phyloP scores from a whole-genome alignment of 106 monocot genomes.

The Acorus gramineus region DNA sequence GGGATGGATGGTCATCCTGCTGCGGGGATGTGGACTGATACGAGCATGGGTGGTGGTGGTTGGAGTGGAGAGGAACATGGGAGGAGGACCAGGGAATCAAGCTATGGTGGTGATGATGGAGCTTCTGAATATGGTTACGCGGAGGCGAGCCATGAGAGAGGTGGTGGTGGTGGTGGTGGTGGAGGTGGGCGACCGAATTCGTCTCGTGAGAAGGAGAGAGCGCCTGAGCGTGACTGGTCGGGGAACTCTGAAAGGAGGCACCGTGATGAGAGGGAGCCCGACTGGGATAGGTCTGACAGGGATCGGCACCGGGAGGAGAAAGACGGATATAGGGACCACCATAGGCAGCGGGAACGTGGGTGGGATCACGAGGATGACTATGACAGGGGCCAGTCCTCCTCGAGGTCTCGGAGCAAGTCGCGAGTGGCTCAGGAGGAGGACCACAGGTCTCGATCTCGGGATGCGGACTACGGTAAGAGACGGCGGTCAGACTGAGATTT shows the following conservation, averaged over 20 bases:
- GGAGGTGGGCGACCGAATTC: slow-evolving; percentile 21
- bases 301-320: slow-evolving; percentile 36
- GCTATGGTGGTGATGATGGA: slow-evolving; percentile 56
- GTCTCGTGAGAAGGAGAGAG: slow-evolving; percentile 44
- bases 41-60: slow-evolving; percentile 13
- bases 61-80: slow-evolving; percentile 42
- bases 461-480: slow-evolving; percentile 41
- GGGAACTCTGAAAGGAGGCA: slow-evolving; percentile 39
- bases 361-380: slow-evolving; percentile 23
- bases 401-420: slow-evolving; percentile 43
- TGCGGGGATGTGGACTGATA: slow-evolving; percentile 49
- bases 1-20: slow-evolving; percentile 29
- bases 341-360: slow-evolving; percentile 36
- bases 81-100: slow-evolving; percentile 34
- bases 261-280: slow-evolving; percentile 36
- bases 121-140: slow-evolving; percentile 51
- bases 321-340: slow-evolving; percentile 39
- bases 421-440: slow-evolving; percentile 25
- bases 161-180: not conserved
- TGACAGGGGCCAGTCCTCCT: slow-evolving; percentile 36
- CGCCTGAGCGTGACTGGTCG: slow-evolving; percentile 40
- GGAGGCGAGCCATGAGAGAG: slow-evolving; percentile 45
- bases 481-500: slow-evolving; percentile 28
- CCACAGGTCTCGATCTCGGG: slow-evolving; percentile 29
- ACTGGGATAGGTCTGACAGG: slow-evolving; percentile 21